Conservation (phyloP, 2,329 filamentous ascomycete species). For the Biscogniauxia mediterranea region DNA sequence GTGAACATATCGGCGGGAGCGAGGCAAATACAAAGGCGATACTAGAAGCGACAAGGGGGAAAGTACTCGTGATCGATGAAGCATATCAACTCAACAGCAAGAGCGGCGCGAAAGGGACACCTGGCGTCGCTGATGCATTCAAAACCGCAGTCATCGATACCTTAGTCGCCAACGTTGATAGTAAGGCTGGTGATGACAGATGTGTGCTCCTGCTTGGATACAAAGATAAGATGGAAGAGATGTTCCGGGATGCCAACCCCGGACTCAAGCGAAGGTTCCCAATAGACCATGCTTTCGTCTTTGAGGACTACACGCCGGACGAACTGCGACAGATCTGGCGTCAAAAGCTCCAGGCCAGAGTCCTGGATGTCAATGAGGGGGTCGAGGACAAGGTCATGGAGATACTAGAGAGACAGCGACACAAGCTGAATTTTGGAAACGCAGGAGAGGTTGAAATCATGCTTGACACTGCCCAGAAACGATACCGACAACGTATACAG, state of each 20-base stretch:
- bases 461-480: constrained; percentile 47
- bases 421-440: constrained; percentile 60
- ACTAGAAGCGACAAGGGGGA: constrained; percentile 8
- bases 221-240: constrained; percentile 55
- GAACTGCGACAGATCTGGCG: constrained; percentile 53
- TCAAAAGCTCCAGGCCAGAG: constrained; percentile 50
- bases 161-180: constrained; percentile 60
- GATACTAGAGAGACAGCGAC: constrained; percentile 48
- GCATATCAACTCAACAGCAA: constrained; percentile 49
- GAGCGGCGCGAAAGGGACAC: constrained; percentile 26
- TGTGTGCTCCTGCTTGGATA: constrained; percentile 64
- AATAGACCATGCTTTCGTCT: constrained; percentile 52
- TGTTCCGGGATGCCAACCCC: constrained; percentile 61
- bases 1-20: constrained; percentile 3
- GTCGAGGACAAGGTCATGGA: constrained; percentile 48
- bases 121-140: constrained; percentile 14
- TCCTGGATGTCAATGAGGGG: constrained; percentile 43
- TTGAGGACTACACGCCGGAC: constrained; percentile 55
- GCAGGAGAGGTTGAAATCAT: constrained; percentile 60
- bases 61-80: constrained; percentile 35
- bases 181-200: constrained; percentile 58
- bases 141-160: constrained; percentile 50
- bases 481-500: constrained; percentile 35
- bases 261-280: constrained; percentile 58
- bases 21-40: constrained; percentile 5